A percentile compares a stretch with the other conserved stretches of the same genome.
These are phyloP conservation scores for Syzygium grande DNA, from an alignment of 345 rosid species.

Conservation along the genomic window DNA sequence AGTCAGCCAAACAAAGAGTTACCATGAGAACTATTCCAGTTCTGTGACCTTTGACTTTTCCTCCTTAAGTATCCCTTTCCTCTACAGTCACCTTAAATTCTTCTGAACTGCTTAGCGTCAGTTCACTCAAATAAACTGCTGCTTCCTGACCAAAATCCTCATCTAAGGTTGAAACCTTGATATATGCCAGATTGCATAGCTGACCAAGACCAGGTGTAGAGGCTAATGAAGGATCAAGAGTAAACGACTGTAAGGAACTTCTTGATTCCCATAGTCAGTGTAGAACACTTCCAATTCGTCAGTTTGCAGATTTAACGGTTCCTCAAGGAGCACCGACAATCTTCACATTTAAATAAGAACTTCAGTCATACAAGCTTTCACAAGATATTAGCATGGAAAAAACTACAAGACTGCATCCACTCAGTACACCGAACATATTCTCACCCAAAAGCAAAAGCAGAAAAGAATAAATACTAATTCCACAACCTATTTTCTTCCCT, in stretches of 20 bases:
- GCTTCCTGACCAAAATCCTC: constrained; percentile 88
- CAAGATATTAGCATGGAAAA: background rate
- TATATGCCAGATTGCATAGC: constrained; percentile 85
- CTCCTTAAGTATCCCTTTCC: constrained; percentile 83
- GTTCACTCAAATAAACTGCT: constrained; percentile 62
- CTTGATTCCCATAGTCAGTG: constrained; percentile 92
- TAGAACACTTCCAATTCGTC: constrained; percentile 93
- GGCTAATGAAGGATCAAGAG: constrained; percentile 67
- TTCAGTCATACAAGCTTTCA: background rate
- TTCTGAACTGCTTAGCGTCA: constrained; percentile 47
- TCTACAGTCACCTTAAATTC: constrained; percentile 74
- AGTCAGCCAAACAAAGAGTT: constrained; percentile 62
- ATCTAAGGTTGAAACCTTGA: constrained; percentile 75
- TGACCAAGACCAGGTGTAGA: constrained; percentile 81
- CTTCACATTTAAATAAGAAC: constrained; percentile 14
- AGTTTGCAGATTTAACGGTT: constrained; percentile 47
- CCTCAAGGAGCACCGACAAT: constrained; percentile 81
- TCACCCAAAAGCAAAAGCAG: background rate
- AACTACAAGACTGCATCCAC: background rate
- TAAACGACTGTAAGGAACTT: constrained; percentile 59
- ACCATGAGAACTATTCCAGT: constrained; percentile 67
- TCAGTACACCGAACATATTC: background rate
- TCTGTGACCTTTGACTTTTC: constrained; percentile 92
- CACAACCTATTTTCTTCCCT: background rate
- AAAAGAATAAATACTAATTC: background rate